Evolutionary conservation across 139 green algal genomes (phyloP).

Genomic region (Coccomyxa sp.): DNA sequence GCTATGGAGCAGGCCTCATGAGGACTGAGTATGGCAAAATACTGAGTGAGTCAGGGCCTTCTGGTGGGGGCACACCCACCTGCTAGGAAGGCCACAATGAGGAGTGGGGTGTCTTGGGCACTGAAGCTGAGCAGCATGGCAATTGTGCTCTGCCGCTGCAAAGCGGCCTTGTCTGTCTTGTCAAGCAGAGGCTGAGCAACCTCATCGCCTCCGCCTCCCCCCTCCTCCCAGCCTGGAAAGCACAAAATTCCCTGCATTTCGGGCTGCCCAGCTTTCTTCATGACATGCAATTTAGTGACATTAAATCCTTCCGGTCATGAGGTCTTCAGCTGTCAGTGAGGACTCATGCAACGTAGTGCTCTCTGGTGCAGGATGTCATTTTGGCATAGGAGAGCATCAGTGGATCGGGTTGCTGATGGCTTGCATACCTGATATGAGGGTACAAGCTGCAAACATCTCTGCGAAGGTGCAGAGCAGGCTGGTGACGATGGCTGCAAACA

Average conservation of each 20-base stretch:
- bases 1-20: too few relatives aligned
- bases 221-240: not conserved
- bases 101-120: slow-evolving; percentile 30
- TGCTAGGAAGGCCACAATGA: slow-evolving; percentile 21
- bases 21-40: too few relatives aligned
- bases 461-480: slow-evolving; percentile 12
- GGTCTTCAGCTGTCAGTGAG: too few relatives aligned
- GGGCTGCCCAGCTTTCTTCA: not conserved
- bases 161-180: not conserved
- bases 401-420: too few relatives aligned
- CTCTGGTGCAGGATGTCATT: too few relatives aligned
- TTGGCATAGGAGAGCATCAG: too few relatives aligned
- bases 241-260: not conserved
- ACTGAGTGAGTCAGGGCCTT: too few relatives aligned
- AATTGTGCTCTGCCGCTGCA: slow-evolving; percentile 19
- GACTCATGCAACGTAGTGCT: too few relatives aligned
- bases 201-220: not conserved
- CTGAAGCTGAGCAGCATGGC: slow-evolving; percentile 43
- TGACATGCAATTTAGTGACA: too few relatives aligned
- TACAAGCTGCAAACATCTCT: not conserved
- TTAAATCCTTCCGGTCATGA: too few relatives aligned
- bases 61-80: too few relatives aligned
- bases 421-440: slow-evolving; percentile 5
- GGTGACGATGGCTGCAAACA: slow-evolving; percentile 25
- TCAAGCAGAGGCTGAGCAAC: not conserved